Percentiles rank a stretch among this genome's conserved stretches.
phyloP scores from a whole-genome alignment of 345 rosid species.

The Lenwebbia sp. region DNA sequence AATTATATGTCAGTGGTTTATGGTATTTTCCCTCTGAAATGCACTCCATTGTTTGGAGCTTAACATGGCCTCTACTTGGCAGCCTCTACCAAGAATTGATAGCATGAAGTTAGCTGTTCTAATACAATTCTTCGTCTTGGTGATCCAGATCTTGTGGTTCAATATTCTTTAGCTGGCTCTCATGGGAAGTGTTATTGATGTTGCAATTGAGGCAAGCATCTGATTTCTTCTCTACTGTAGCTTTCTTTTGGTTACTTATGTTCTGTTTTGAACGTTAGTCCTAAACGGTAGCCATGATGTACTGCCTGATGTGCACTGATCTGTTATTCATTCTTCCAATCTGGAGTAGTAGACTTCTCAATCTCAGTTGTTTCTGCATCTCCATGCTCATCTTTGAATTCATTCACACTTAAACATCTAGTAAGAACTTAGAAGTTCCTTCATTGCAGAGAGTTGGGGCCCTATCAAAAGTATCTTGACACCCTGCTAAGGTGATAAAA shows the following conservation, averaged over 20 bases:
- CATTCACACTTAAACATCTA: neutral
- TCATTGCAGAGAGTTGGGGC: neutral
- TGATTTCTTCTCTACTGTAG: neutral
- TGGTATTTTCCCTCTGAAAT: neutral
- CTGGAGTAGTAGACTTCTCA: neutral
- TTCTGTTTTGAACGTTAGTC: neutral
- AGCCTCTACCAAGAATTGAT: neutral
- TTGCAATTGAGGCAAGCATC: slow-evolving; percentile 35
- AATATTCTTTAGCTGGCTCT: neutral
- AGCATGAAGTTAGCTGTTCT: neutral
- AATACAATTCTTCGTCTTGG: neutral
- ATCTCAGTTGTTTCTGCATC: neutral
- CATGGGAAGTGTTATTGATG: slow-evolving; percentile 48
- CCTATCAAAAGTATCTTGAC: neutral
- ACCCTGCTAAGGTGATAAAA: neutral
- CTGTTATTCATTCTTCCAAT: neutral
- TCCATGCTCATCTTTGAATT: neutral
- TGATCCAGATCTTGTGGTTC: neutral
- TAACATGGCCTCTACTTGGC: neutral
- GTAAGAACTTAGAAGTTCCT: neutral
- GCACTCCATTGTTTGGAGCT: neutral
- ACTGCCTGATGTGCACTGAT: neutral
- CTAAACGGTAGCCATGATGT: neutral
- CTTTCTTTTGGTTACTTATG: neutral
- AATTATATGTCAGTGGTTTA: neutral